These are phyloP conservation scores for Curvularia sp. DNA, from an alignment of 2,329 filamentous ascomycete species.

Conservation along the genomic window DNA sequence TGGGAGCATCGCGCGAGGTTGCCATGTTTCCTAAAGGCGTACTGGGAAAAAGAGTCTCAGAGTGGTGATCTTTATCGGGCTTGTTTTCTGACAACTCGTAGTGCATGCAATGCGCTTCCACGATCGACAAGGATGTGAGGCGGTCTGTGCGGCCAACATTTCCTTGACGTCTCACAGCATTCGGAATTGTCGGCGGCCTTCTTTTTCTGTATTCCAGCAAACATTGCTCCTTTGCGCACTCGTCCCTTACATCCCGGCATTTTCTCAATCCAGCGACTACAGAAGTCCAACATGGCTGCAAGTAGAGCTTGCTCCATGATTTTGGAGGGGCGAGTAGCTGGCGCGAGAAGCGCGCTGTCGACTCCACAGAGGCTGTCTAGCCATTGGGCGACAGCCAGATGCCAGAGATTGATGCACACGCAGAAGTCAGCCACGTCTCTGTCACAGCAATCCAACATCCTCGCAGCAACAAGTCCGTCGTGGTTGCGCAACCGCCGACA, in stretches of 20 bases:
- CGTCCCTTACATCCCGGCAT: background rate
- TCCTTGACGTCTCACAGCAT: slow-evolving; percentile 28
- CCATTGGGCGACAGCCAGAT: slow-evolving; percentile 23
- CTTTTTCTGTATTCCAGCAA: slow-evolving; percentile 11
- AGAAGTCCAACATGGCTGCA: slow-evolving; percentile 22
- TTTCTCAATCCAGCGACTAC: background rate
- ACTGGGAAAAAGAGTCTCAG: slow-evolving; percentile 3
- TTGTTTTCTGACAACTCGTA: slow-evolving; percentile 14
- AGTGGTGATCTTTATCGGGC: slow-evolving; percentile 10
- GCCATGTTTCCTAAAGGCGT: slow-evolving; percentile 42
- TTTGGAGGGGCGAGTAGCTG: slow-evolving; percentile 11
- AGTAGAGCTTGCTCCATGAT: slow-evolving; percentile 17
- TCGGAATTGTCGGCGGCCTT: slow-evolving; percentile 21
- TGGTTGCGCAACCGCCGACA: slow-evolving; percentile 45
- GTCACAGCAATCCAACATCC: background rate
- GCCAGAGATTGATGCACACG: slow-evolving; percentile 1
- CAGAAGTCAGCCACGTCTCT: background rate
- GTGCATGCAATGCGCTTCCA: slow-evolving; percentile 20
- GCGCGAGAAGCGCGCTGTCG: slow-evolving; percentile 21
- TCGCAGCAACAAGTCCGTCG: slow-evolving; percentile 11
- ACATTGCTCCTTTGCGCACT: slow-evolving; percentile 8
- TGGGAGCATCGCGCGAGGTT: slow-evolving; percentile 58
- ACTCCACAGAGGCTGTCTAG: slow-evolving; percentile 26
- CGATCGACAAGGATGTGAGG: slow-evolving; percentile 9
- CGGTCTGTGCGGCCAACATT: slow-evolving; percentile 19